phyloP scores from a whole-genome alignment of 2,329 filamentous ascomycete species.

The Diplodia corticola region DNA sequence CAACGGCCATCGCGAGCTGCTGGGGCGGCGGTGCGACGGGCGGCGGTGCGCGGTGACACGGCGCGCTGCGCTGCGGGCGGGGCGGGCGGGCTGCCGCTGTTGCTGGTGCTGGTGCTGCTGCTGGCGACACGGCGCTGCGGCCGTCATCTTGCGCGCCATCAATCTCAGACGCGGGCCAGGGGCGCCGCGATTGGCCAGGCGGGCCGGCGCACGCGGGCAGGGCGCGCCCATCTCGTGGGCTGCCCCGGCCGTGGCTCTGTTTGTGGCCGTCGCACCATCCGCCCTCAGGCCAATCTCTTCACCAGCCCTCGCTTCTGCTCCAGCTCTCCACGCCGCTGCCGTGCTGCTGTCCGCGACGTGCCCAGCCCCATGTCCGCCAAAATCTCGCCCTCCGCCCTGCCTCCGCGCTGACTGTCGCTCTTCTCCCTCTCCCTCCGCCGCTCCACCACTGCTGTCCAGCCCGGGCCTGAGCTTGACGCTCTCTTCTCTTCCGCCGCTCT shows the following conservation, averaged over 20 bases:
- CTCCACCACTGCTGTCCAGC: background rate
- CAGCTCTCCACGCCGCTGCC: background rate
- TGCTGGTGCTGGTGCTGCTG: background rate
- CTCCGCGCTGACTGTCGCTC: background rate
- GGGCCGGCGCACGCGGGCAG: constrained; percentile 6
- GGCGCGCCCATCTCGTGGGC: constrained; percentile 2
- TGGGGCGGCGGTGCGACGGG: background rate
- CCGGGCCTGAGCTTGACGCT: constrained; percentile 20
- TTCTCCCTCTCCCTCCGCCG: background rate
- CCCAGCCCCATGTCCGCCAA: constrained; percentile 8
- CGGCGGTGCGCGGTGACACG: background rate
- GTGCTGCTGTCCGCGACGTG: background rate
- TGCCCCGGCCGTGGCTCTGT: constrained; percentile 11
- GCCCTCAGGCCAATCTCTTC: constrained; percentile 14
- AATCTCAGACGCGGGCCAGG: constrained; percentile 19
- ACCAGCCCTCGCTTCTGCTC: constrained; percentile 18
- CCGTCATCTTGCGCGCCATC: constrained; percentile 7
- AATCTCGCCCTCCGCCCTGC: constrained; percentile 6
- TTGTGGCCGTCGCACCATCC: constrained; percentile 19
- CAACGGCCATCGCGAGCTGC: background rate
- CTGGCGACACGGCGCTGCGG: background rate
- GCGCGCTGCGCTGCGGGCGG: background rate
- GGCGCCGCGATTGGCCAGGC: constrained; percentile 11
- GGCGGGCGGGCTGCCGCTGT: background rate
- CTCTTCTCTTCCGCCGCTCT: constrained; percentile 11